These are phyloP conservation scores for Panicum miliaceum DNA, from an alignment of 176 grass and related monocot species.

Conservation along the genomic window DNA sequence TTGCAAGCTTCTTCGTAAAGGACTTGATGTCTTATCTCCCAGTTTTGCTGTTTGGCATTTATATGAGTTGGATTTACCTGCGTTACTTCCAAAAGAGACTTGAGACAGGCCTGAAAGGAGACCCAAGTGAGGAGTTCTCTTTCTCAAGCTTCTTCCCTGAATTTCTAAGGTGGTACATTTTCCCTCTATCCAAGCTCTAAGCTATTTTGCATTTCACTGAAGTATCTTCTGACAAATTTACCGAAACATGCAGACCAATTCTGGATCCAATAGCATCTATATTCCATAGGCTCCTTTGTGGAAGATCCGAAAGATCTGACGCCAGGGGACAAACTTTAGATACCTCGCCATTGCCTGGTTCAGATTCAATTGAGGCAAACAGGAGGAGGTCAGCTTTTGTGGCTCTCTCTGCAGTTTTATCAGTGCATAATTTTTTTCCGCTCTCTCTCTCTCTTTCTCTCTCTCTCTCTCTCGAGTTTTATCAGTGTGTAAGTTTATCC, in stretches of 20 bases:
- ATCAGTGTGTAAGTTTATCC: not conserved
- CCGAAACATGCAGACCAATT: constrained; percentile 61
- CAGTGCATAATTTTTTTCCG: not conserved
- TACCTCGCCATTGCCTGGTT: constrained; percentile 76
- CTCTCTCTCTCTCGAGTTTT: not conserved
- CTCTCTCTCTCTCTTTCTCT: not conserved
- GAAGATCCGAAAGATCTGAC: constrained; percentile 73
- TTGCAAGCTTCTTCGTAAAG: constrained; percentile 67
- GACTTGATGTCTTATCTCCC: constrained; percentile 81
- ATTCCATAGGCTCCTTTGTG: constrained; percentile 87
- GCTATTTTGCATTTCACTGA: not conserved
- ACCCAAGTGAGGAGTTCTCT: constrained; percentile 94
- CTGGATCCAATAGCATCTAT: constrained; percentile 86
- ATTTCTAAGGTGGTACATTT: constrained; percentile 64
- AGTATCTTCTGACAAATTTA: constrained; percentile 11
- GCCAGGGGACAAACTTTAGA: constrained; percentile 63
- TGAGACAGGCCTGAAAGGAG: constrained; percentile 91
- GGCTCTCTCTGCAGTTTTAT: constrained; percentile 1
- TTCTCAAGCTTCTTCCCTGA: constrained; percentile 98
- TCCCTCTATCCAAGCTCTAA: constrained; percentile 16
- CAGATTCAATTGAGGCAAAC: constrained; percentile 85
- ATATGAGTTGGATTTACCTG: constrained; percentile 97
- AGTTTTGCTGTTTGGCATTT: constrained; percentile 87
- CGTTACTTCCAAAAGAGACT: constrained; percentile 92
- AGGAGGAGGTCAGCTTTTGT: constrained; percentile 77